phyloP scores from a whole-genome alignment of 345 rosid genomes.

The Camelina laxa region DNA sequence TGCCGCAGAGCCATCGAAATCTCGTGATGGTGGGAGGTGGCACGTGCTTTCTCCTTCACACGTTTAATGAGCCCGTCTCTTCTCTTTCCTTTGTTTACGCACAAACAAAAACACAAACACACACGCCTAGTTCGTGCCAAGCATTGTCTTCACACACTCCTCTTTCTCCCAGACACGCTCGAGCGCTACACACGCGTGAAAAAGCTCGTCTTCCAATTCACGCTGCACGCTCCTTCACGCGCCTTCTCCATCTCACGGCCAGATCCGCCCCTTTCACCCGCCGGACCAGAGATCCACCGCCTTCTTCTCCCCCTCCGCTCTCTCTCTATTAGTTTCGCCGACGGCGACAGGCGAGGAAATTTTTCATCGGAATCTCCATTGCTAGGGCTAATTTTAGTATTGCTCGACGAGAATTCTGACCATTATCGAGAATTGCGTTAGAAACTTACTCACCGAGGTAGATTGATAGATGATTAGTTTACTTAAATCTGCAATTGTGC shows the following conservation, averaged over 20 bases:
- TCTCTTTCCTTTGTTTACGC: slow-evolving; percentile 31
- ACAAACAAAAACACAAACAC: slow-evolving; percentile 29
- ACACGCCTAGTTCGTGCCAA: slow-evolving; percentile 93
- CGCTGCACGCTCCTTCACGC: slow-evolving; percentile 61
- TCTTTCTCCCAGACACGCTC: slow-evolving; percentile 62
- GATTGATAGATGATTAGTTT: slow-evolving; percentile 33
- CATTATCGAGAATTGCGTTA: slow-evolving; percentile 28
- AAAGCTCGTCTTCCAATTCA: slow-evolving; percentile 41
- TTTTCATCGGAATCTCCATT: slow-evolving; percentile 33
- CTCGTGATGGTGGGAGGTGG: slow-evolving; percentile 43
- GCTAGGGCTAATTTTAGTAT: slow-evolving; percentile 29
- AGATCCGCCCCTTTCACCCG: slow-evolving; percentile 41
- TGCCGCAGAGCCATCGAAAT: slow-evolving; percentile 41
- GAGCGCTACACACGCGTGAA: slow-evolving; percentile 73
- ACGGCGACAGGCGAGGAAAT: slow-evolving; percentile 22
- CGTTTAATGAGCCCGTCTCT: slow-evolving; percentile 40
- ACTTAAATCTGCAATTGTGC: slow-evolving; percentile 10
- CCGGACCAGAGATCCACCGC: slow-evolving; percentile 56
- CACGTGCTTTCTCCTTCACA: slow-evolving; percentile 54
- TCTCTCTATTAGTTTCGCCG: neutral
- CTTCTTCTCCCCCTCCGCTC: slow-evolving; percentile 3
- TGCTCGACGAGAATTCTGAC: slow-evolving; percentile 33
- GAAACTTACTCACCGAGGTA: slow-evolving; percentile 28
- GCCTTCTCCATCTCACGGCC: slow-evolving; percentile 46
- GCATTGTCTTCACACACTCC: slow-evolving; percentile 52